Evolutionary conservation across 2,329 filamentous ascomycete genomes (phyloP).

Genomic region (Epichloe glyceriae): DNA sequence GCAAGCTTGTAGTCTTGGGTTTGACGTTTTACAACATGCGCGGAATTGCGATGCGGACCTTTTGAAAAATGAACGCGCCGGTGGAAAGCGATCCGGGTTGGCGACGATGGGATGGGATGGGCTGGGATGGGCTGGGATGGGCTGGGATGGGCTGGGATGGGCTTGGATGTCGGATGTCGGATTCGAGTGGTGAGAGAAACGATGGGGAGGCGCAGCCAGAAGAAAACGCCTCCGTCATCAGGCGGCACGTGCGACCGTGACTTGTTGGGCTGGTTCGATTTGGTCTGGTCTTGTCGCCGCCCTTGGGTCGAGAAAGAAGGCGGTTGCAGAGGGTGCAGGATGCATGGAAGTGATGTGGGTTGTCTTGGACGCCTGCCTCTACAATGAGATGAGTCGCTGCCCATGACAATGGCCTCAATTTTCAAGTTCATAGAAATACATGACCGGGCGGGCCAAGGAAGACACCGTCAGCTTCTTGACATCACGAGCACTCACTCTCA

Average conservation of each 20-base stretch:
- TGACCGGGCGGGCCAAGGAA: too few species aligned
- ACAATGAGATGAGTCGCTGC: too few species aligned
- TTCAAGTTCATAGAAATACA: too few species aligned
- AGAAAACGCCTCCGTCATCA: not conserved
- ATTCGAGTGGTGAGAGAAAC: not conserved
- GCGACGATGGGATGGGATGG: not conserved
- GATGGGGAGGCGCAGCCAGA: not conserved
- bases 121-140: not conserved
- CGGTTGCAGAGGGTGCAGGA: too few species aligned
- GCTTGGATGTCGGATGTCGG: not conserved
- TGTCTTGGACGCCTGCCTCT: too few species aligned
- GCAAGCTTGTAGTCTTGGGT: not conserved
- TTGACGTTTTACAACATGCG: not conserved
- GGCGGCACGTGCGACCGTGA: not conserved
- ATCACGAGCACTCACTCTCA: too few species aligned
- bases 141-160: not conserved
- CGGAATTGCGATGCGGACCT: not conserved
- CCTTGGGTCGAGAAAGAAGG: too few species aligned
- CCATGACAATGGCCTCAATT: too few species aligned
- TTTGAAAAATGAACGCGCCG: not conserved
- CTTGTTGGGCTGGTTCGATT: not conserved
- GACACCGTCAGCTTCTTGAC: too few species aligned
- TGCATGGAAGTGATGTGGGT: too few species aligned
- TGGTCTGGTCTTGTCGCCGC: too few species aligned
- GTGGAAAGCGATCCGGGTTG: not conserved